Percentiles rank a stretch among this genome's conserved stretches.
phyloP scores from a whole-genome alignment of 768 basidiomycete genomes.

The Mrakia gelida region DNA sequence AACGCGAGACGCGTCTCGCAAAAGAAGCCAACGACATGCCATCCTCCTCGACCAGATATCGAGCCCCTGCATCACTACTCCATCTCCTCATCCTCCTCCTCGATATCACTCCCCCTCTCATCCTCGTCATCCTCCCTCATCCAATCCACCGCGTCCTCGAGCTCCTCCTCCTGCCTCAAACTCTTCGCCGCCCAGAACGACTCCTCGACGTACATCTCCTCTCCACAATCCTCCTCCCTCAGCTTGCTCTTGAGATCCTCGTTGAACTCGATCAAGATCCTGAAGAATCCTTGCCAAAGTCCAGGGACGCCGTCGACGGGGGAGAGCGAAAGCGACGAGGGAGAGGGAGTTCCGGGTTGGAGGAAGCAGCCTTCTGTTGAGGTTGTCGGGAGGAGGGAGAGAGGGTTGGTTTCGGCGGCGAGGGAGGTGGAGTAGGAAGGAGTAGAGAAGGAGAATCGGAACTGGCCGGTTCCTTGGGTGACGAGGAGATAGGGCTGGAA shows the following conservation, averaged over 20 bases:
- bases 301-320: constrained; percentile 14
- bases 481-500: constrained; percentile 10
- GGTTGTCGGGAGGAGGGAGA: neutral
- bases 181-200: constrained; percentile 13
- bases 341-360: neutral
- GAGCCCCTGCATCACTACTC: neutral
- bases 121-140: constrained; percentile 9
- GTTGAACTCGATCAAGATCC: constrained; percentile 7
- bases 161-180: constrained; percentile 1
- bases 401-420: neutral
- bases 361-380: constrained; percentile 1
- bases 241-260: constrained; percentile 13
- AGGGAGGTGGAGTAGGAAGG: neutral
- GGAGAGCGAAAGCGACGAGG: neutral
- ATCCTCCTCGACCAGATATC: neutral
- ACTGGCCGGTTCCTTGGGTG: constrained; percentile 9
- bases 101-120: constrained; percentile 1
- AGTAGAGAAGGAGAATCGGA: constrained; percentile 2
- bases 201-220: constrained; percentile 14
- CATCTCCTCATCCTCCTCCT: constrained; percentile 17
- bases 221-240: constrained; percentile 10
- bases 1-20: neutral
- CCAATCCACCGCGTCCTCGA: constrained; percentile 9
- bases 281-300: neutral
- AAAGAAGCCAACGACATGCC: too few relatives aligned